Base-by-base conservation (phyloP, 306 rosid genomes). In the Prunus mume region DNA sequence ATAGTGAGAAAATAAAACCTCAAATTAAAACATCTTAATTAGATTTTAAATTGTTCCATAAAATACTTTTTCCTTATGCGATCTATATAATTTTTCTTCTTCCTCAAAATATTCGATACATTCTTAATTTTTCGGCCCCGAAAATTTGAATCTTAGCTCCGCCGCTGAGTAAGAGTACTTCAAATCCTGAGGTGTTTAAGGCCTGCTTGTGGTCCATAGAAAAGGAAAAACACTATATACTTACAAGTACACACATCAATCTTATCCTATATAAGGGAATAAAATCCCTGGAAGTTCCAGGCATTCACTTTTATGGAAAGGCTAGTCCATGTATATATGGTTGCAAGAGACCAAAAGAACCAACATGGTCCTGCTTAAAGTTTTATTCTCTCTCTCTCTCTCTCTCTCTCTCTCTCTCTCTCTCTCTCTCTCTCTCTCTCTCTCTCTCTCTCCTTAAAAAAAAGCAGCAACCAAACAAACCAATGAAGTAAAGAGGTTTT, bases 261-360 rank as follows among this genome's bases (percentile, higher is more conserved):
- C 65, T 14, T 62, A 62, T 62, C 41, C 45, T 62, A 62, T 28
- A 64, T 61, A 58, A 25, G 45, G 61, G 67, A 81, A 83, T 83
- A 78, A 82, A 82, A 76, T 76, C 79, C 66, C 43, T 25, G 78
- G 51, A 80, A 49, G 84, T 75, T 80, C 65, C 80, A 30, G 30
- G 60, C 56, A 45, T 73, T 77, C 81, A 73, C 86, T 84, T 85
- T 87, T 80, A 58, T 73, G 82, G 56, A 81, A 87, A 88, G 81
- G 81, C 61, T 55, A 71, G 74, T 70, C 15, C 72, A 25, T 14
- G 46, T 51, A 68, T 78, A 80, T 38, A 65, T 79, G 82, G 67
- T 25, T 73, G 80, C 85, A 81, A 84, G 79, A 87, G 90, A 87
- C 93, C 91, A 87, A 82, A 75, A 87, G 89, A 76, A 82, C 86